phyloP scores from a whole-genome alignment of 1,139 yeast genomes.

The Yamadazyma triangularis region DNA sequence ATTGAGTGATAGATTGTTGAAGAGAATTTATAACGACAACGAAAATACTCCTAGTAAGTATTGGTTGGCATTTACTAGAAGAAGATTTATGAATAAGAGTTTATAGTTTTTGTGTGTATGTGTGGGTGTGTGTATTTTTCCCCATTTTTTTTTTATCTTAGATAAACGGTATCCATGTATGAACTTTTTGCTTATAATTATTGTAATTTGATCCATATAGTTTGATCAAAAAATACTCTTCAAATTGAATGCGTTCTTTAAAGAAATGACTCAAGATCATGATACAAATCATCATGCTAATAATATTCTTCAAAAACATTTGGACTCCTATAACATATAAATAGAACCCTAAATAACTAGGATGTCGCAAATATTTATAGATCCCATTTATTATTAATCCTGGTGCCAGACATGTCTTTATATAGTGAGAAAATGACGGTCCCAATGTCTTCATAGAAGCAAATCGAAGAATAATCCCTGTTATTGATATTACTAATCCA shows the following conservation, averaged over 20 bases:
- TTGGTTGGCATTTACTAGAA: constrained; percentile 95
- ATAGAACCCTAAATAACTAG: constrained; percentile 42
- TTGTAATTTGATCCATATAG: constrained; percentile 27
- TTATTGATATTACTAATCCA: constrained; percentile 6
- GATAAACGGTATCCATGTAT: constrained; percentile 19
- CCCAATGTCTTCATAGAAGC: constrained; percentile 35
- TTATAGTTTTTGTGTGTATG: no score
- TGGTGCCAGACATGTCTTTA: constrained; percentile 8
- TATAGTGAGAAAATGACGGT: constrained; percentile 31
- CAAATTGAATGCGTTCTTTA: constrained; percentile 28
- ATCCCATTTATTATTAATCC: constrained; percentile 29
- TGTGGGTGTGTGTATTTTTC: no score
- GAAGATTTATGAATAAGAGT: constrained; percentile 90
- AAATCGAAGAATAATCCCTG: constrained; percentile 24
- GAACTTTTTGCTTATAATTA: constrained; percentile 20
- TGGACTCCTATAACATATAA: constrained; percentile 33
- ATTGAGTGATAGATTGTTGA: constrained; percentile 73
- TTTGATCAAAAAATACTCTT: constrained; percentile 30
- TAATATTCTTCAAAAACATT: constrained; percentile 20
- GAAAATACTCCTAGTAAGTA: constrained; percentile 59
- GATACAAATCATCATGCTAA: constrained; percentile 16
- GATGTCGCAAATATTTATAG: constrained; percentile 30
- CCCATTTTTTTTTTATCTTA: no score
- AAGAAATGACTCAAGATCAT: constrained; percentile 26
- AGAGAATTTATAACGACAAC: constrained; percentile 62